A percentile compares a stretch with the other conserved stretches of the same genome.
These are phyloP conservation scores for Pyronema domesticum DNA, from an alignment of 495 filamentous ascomycete genomes.

Conservation along the genomic window DNA sequence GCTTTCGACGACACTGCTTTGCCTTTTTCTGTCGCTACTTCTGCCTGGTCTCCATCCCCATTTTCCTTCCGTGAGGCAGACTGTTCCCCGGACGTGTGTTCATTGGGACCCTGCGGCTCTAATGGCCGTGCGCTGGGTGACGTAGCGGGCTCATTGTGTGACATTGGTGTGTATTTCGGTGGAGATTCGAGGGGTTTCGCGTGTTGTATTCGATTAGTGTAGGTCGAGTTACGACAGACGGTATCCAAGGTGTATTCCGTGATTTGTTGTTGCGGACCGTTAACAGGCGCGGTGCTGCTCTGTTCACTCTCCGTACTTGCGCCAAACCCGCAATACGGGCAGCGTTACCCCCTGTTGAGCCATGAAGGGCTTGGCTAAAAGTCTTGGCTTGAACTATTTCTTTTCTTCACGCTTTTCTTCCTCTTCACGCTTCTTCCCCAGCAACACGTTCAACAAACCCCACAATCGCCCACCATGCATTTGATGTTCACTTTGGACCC, in stretches of 20 bases:
- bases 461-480: constrained; percentile 44
- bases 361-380: not conserved
- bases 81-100: not conserved
- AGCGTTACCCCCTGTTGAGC: not conserved
- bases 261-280: not conserved
- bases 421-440: not conserved
- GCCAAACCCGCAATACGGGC: not conserved
- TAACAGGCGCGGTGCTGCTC: not conserved
- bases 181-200: not conserved
- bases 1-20: not conserved
- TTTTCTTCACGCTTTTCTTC: not conserved
- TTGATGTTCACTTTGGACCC: constrained; percentile 69
- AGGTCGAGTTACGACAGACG: too few species aligned
- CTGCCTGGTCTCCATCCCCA: not conserved
- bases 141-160: not conserved
- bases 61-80: not conserved
- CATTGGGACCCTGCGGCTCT: not conserved
- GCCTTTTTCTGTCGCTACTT: too few species aligned
- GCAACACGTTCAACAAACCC: not conserved
- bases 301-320: not conserved
- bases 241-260: too few species aligned
- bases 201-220: not conserved
- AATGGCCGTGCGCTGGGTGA: not conserved
- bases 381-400: not conserved
- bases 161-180: not conserved